Evolutionary conservation across 2,329 filamentous ascomycete genomes (phyloP), one percentile per base, ranked within the genome.

Genomic region (Neofusicoccum cordaticola): DNA sequence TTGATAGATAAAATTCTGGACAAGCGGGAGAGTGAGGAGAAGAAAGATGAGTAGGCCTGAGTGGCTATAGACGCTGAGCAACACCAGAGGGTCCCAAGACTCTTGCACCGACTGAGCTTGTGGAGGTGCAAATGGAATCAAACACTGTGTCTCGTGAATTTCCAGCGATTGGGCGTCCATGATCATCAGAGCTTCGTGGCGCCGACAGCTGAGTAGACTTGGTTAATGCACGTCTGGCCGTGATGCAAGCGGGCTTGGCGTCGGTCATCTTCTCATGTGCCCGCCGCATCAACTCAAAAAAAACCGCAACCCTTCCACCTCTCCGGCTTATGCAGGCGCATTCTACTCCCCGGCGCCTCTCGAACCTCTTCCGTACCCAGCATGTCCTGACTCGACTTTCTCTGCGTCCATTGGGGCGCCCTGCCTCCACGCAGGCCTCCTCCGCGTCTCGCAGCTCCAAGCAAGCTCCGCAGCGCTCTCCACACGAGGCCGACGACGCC

Each of bases 1-100:
- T 91, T 99, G 70, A 88, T 99, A 67, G 95, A 99, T 76, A 88
- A 94, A 79, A 93, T 99, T 66, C 74, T 99, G 70, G 75, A 88
- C 52, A 85, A 85, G 80, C 84, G 91, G 71, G 80, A 81, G 27
- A 80, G 80, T 19, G 74, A 76, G 37, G 66, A 64, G 42, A 73
- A 71, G 60, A 68, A 73, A 47, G 70, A 70, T 44, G 52, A 51
- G 2, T 47, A 60, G 17, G 13, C 1, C 5, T 45, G 7, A 44
- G n/a, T 15, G 42, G 42, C 27, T 31, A 31, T 7, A 31, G 7
- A 44, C n/a, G 42, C 42, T 4, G 13, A 44, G 42, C 15, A 17
- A 17, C 17, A 17, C 13, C 15, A 17, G 42, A 44, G 27, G 4
- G 27, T 7, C 27, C 1, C 27, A 31, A 31, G 27, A 31, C 27